Evolutionary conservation across 805 yeast genomes (phyloP).

Genomic region (Hemisphaericaspora nanyangensis): DNA sequence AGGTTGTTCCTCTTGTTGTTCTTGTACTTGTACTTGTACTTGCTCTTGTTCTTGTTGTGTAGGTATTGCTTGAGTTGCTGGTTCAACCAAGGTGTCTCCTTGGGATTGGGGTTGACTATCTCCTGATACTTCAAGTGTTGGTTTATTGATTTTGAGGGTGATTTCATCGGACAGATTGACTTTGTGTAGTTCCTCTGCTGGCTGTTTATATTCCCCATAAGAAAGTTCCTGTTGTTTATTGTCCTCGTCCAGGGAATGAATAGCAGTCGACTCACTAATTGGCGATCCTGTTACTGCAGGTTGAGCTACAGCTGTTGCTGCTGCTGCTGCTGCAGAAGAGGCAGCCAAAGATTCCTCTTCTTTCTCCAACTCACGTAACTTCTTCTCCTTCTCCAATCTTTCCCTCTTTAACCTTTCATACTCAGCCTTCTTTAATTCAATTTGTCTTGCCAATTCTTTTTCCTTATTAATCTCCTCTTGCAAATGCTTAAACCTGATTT

Average conservation of each 20-base stretch:
- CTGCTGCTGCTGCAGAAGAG: too few relatives aligned
- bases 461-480: conserved; percentile 38
- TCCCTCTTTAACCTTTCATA: conserved; percentile 26
- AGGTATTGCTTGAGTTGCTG: background rate
- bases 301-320: too few relatives aligned
- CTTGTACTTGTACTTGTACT: background rate
- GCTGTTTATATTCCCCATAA: too few relatives aligned
- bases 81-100: background rate
- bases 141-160: too few relatives aligned
- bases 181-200: too few relatives aligned
- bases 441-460: conserved; percentile 30
- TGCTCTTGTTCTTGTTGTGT: background rate
- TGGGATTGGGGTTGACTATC: background rate
- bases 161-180: too few relatives aligned
- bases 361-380: conserved; percentile 14
- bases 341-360: conserved; percentile 1
- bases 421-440: conserved; percentile 36
- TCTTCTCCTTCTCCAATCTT: conserved; percentile 22
- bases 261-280: too few relatives aligned
- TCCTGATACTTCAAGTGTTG: background rate
- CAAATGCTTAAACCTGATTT: conserved; percentile 22
- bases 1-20: background rate
- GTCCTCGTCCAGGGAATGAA: too few relatives aligned
- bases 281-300: too few relatives aligned
- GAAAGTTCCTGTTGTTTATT: too few relatives aligned